phyloP scores from a whole-genome alignment of 2,329 filamentous ascomycete genomes.

The Clonostachys solani region DNA sequence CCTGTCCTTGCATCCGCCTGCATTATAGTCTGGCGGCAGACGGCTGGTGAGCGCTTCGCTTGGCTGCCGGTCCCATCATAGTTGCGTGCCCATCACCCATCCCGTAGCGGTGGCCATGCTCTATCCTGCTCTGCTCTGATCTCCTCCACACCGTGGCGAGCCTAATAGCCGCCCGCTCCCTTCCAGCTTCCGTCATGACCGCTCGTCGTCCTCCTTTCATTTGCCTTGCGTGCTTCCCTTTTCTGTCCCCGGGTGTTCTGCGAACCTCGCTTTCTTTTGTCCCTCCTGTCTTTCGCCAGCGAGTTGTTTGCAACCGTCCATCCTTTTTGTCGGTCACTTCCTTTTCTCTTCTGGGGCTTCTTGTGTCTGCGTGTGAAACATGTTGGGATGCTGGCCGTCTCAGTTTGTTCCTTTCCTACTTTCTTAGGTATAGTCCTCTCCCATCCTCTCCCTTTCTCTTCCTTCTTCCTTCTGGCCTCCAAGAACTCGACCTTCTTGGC shows the following conservation, averaged over 20 bases:
- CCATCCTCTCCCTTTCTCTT: background rate
- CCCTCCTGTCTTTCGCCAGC: background rate
- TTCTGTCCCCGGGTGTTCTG: background rate
- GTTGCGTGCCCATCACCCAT: too few species aligned
- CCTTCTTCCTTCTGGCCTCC: background rate
- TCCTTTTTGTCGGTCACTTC: background rate
- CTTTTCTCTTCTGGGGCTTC: background rate
- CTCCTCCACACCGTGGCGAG: too few species aligned
- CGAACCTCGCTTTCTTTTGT: background rate
- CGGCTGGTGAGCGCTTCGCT: too few species aligned
- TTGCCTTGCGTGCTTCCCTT: background rate
- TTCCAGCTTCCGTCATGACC: background rate
- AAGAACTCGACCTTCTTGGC: background rate
- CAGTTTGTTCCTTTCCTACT: constrained; percentile 10
- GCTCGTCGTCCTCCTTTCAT: background rate
- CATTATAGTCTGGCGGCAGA: too few species aligned
- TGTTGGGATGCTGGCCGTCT: constrained; percentile 31
- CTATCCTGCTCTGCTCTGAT: too few species aligned
- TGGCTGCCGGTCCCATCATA: too few species aligned
- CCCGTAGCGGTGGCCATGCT: too few species aligned
- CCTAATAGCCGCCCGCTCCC: background rate
- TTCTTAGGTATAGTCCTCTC: constrained; percentile 8
- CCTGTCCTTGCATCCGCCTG: too few species aligned
- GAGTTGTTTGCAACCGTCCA: background rate
- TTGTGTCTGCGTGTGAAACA: constrained; percentile 1